A percentile compares a stretch with the other conserved stretches of the same genome.
phyloP scores from a whole-genome alignment of 306 rosid species.

The Arachis stenosperma region DNA sequence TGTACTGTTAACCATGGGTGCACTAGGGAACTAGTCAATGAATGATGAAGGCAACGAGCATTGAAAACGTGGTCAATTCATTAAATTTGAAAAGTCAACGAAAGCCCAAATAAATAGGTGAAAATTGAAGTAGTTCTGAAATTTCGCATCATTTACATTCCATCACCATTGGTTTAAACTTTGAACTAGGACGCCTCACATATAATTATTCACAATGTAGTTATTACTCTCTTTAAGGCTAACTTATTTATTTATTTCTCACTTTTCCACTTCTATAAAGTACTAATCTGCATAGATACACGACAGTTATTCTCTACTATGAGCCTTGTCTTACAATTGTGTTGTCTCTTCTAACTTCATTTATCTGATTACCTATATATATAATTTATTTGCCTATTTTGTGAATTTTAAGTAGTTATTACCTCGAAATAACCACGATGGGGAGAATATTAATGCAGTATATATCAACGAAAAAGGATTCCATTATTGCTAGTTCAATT shows the following conservation, averaged over 20 bases:
- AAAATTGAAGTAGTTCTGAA: constrained; percentile 46
- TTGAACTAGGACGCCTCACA: constrained; percentile 13
- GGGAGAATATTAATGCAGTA: constrained; percentile 36
- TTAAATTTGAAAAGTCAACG: background rate
- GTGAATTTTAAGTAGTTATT: background rate
- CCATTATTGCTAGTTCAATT: constrained; percentile 35
- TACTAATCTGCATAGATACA: background rate
- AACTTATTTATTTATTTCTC: background rate
- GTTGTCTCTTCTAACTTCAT: background rate
- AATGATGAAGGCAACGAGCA: background rate
- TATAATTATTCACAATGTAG: background rate
- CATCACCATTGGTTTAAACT: constrained; percentile 34
- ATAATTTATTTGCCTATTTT: background rate
- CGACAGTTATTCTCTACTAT: background rate
- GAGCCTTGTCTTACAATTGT: background rate
- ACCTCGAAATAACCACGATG: constrained; percentile 16
- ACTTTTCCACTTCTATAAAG: background rate
- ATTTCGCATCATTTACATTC: constrained; percentile 35
- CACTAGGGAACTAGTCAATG: background rate
- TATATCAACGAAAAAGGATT: constrained; percentile 57
- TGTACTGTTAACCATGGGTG: background rate
- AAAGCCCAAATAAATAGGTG: constrained; percentile 8
- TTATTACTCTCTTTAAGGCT: background rate
- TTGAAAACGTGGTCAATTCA: background rate
- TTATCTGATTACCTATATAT: background rate